Evolutionary conservation across 2,329 filamentous ascomycete genomes (phyloP).

Genomic region (Ophiocordyceps camponoti-floridani): DNA sequence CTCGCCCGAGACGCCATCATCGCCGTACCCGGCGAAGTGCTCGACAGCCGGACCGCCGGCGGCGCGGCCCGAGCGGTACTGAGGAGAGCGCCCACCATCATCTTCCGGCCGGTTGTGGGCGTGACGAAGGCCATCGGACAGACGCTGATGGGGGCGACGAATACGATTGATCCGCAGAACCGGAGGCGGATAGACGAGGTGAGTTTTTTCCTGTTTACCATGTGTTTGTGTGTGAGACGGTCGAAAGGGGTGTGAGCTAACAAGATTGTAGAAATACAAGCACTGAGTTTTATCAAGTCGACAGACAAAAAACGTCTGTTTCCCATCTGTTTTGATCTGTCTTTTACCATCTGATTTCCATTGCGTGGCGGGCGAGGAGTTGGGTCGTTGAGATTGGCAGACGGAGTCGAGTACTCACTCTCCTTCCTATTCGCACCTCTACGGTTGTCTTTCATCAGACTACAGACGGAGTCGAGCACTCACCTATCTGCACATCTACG

Average conservation of each 20-base stretch:
- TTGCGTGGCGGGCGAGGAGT: too few relatives aligned
- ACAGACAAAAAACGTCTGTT: too few relatives aligned
- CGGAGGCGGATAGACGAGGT: constrained; percentile 74
- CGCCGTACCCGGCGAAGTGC: constrained; percentile 77
- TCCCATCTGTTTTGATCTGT: too few relatives aligned
- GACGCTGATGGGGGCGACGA: constrained; percentile 80
- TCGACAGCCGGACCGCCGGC: constrained; percentile 68
- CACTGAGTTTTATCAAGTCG: constrained; percentile 10
- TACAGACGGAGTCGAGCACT: too few relatives aligned
- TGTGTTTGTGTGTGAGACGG: too few relatives aligned
- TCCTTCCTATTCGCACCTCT: too few relatives aligned
- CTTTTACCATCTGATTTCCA: too few relatives aligned
- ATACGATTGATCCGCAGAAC: constrained; percentile 73
- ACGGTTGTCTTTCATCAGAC: too few relatives aligned
- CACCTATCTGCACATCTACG: too few relatives aligned
- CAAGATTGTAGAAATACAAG: constrained; percentile 27
- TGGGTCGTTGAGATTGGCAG: too few relatives aligned
- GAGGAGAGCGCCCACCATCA: constrained; percentile 76
- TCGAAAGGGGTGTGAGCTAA: too few relatives aligned
- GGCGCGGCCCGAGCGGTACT: constrained; percentile 66
- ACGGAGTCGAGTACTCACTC: too few relatives aligned
- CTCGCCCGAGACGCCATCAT: constrained; percentile 82
- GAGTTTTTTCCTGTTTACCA: constrained; percentile 24
- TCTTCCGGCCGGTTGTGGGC: constrained; percentile 79
- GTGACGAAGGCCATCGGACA: constrained; percentile 78